These are phyloP conservation scores for Aureobasidium sp. DNA, from an alignment of 2,329 filamentous ascomycete species.

Conservation along the genomic window DNA sequence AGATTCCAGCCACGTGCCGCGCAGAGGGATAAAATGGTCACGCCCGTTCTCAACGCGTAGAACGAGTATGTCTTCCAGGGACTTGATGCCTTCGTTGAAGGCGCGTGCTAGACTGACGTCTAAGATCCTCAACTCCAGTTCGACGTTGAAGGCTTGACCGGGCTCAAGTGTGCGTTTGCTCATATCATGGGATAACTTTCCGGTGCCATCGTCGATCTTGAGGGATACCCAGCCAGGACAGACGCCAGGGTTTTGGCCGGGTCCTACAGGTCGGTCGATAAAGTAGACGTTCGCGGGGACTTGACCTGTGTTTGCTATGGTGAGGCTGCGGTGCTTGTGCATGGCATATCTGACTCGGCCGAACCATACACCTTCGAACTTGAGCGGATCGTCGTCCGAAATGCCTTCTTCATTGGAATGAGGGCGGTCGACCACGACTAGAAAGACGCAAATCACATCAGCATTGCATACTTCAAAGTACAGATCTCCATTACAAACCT, in stretches of 20 bases:
- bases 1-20: constrained; percentile 68
- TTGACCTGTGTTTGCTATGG: constrained; percentile 84
- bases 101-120: constrained; percentile 54
- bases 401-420: constrained; percentile 29
- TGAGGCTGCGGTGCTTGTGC: constrained; percentile 57
- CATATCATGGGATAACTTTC: constrained; percentile 16
- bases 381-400: constrained; percentile 30
- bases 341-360: constrained; percentile 64
- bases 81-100: constrained; percentile 59
- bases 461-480: neutral
- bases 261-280: constrained; percentile 56
- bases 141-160: constrained; percentile 67
- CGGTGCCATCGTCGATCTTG: constrained; percentile 19
- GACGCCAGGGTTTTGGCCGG: constrained; percentile 33
- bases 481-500: neutral
- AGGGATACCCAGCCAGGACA: constrained; percentile 62
- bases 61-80: constrained; percentile 79
- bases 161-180: constrained; percentile 60
- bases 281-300: constrained; percentile 74
- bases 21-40: constrained; percentile 83
- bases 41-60: constrained; percentile 73
- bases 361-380: constrained; percentile 61
- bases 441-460: constrained; percentile 36
- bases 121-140: constrained; percentile 59
- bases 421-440: constrained; percentile 65